Evolutionary conservation across 257 asterid genomes (phyloP).

Genomic region (Solanum gandarillasii): DNA sequence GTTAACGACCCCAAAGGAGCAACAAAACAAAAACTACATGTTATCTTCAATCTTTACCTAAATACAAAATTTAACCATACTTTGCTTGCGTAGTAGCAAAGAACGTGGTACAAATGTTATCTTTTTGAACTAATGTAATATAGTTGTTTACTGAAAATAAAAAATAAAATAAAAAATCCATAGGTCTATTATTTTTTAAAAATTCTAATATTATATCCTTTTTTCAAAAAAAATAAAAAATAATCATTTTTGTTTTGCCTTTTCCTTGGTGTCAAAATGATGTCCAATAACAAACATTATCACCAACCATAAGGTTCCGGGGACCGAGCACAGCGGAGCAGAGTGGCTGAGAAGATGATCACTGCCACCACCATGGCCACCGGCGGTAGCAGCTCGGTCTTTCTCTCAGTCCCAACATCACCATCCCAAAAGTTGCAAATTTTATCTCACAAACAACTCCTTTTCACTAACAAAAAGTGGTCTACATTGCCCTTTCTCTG

Average conservation of each 20-base stretch:
- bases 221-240: fast-evolving
- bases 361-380: constrained; percentile 23
- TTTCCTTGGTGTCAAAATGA: background rate
- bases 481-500: background rate
- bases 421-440: constrained; percentile 7
- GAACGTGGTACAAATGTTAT: background rate
- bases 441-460: background rate
- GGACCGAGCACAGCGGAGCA: background rate
- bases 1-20: background rate
- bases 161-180: background rate
- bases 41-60: background rate
- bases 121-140: background rate
- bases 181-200: no score
- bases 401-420: constrained; percentile 17
- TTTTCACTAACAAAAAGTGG: constrained; percentile 8
- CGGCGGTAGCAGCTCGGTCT: constrained; percentile 22
- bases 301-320: background rate
- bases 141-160: background rate
- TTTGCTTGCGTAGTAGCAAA: background rate
- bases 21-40: no score
- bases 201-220: no score
- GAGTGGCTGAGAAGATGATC: constrained; percentile 15
- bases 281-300: background rate
- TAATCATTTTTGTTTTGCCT: background rate
- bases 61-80: background rate